Base-by-base conservation (phyloP, 2,329 filamentous ascomycete species). In the Colletotrichum euphorbiae region DNA sequence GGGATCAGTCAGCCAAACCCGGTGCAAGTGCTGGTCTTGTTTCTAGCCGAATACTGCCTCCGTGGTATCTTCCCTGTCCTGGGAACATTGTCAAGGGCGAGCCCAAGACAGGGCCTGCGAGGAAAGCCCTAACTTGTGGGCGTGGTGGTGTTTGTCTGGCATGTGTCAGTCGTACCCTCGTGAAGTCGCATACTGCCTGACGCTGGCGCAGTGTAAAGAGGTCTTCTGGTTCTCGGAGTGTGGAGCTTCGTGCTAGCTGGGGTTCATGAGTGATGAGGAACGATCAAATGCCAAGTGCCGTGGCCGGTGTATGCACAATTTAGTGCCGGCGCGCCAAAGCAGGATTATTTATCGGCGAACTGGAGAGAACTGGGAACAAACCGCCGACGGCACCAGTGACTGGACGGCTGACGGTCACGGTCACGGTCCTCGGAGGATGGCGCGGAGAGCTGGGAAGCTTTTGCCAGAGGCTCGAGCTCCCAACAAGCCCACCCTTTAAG, bases 21-120 rank as follows among this genome's bases (percentile, higher is more conserved):
- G 11, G 56, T 54, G 56, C 62, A 33, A 38, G 38, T 28, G 45
- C 56, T 36, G 31, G 40, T 62, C 40, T 42, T 62, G 58, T 62
- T 67, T 67, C 50, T 40, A 62, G 33, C 50, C 24, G 50, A 61
- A 33, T 46, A 46, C 38, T 43, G 40, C 45, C 38, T 48, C 33
- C 6, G 24, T n/a, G 42, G 63, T 54, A 60, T 66, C 31, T 69
- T 42, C 54, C 66, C 50, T 69, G 61, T 65, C 48, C 46, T 42
- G 55, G 46, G 17, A 54, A 54, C 50, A 19, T 60, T 21, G 15
- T 40, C 48, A 28, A 65, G 46, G 54, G 46, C 42, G 61, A 50
- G 45, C 50, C 40, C 45, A 50, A 48, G 46, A 66, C 62, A 65
- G n/a, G 33, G n/a, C 4, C 48, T 38, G n/a, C 40, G 42, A 66